Base-by-base conservation (phyloP, 1,139 yeast genomes). In the Lodderomyces oxycetoniae region DNA sequence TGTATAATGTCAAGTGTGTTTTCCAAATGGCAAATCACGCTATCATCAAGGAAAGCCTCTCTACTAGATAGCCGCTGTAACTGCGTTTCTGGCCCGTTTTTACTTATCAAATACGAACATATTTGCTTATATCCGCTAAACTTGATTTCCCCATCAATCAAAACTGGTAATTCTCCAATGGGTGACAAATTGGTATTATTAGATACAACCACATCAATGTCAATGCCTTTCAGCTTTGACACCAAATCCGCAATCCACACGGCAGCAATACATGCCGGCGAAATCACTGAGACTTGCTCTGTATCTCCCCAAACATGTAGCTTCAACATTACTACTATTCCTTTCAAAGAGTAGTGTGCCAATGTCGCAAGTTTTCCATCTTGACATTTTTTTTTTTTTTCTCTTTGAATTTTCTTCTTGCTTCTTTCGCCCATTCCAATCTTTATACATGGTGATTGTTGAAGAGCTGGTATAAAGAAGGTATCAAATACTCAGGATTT, bases 241-340 rank as follows among this genome's bases (percentile, higher is more conserved):
- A 37, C 35, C 5, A 38, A 29, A 13, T 41, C 39, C 3, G 61
- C 47, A 11, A 65, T 38, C 72, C 71, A 67, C 3, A 55, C 52
- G 19, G 55, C 36, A 0, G 73, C 73, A 16, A 63, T 34, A 26
- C 65, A 54, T 39, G 62, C 67, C 1, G 74, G 73, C 6, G 64
- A 64, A 11, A 66, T 61, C 15, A 64, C 44, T 5, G 71, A 62
- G 2, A 67, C 48, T 14, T 44, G 43, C 0, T 41, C 40, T 5
- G 55, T 55, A 21, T 48, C 49, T 15, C 85, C 85, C 85, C 85
- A 79, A 4, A 76, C 68, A 46, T 77, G 81, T 30, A 79, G 52
- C 41, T 67, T 63, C 44, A 63, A 34, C 52, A 49, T 56, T 9
- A n/a, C n/a, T n/a, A n/a, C n/a, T n/a, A n/a, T n/a, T n/a, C n/a